Base-by-base conservation (phyloP, 129 eudicot genomes). In the Dittrichia graveolens region DNA sequence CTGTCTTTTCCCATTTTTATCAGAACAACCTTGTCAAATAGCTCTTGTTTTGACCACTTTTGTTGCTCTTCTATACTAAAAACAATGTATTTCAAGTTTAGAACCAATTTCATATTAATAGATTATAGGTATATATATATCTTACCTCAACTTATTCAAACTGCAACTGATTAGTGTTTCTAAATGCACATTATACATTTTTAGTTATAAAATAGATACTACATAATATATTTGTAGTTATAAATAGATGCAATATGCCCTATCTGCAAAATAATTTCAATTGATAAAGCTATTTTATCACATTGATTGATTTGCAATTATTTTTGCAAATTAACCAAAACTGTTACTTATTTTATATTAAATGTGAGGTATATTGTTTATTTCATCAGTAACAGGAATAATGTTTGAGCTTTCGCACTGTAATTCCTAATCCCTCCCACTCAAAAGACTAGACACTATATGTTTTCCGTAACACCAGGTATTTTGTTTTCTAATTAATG, bases 101-200 rank as follows among this genome's bases (percentile, higher is more conserved):
- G 72, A 48, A 48, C 48, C 58, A 48, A 34, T 49, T 31, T 48
- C 24, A 47, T 35, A 12, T 3, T 45, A 47, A 44, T 7, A 19
- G 63, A 57, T 7, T 66, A 47, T 7, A 47, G 12, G 58, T 47
- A 13, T n/a, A n/a, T n/a, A n/a, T n/a, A n/a, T 8, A 46, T 13
- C 58, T 47, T 31, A 66, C 56, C 53, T 46, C 16, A 65, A 65
- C 38, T 8, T 62, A 62, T 48, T 61, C 47, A 61, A n/a, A 61
- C 8, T 35, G 38, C 6, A 35, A 50, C 10, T 43, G 0, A 69
- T 47, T 6, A 39, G 15, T 24, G 67, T 41, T 62, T 13, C 54
- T 49, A 48, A 37, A 73, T 15, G 39, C 13, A 42, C 18, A 69
- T 1, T 9, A 67, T 39, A 70, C 16, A 54, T 10, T 10, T 70